Evolutionary conservation across 2,329 filamentous ascomycete species (phyloP).

Genomic region (Alternaria ethzedia): DNA sequence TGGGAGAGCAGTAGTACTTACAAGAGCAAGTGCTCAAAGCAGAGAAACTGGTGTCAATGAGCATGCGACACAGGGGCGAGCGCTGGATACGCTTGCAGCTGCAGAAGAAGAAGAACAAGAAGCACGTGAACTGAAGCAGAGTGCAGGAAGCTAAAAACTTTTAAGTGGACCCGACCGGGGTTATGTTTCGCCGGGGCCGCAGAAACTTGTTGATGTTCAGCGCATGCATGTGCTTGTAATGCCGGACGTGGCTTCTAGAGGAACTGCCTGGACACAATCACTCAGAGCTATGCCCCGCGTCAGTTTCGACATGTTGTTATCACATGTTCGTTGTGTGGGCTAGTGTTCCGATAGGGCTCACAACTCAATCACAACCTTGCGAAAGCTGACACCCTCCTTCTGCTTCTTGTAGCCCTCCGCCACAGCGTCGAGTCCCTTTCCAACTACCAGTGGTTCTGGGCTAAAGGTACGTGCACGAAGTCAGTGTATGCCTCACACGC

Average conservation of each 20-base stretch:
- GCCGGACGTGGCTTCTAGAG: neutral
- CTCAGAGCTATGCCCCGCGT: neutral
- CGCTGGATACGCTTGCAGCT: neutral
- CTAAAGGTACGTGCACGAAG: neutral
- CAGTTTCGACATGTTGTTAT: neutral
- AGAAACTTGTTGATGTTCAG: neutral
- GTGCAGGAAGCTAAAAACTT: conserved; percentile 12
- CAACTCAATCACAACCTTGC: conserved; percentile 41
- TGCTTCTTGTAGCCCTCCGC: conserved; percentile 37
- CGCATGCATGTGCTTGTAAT: neutral
- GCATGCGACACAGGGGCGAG: neutral
- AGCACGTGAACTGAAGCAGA: neutral
- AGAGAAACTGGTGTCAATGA: neutral
- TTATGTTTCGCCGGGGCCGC: conserved; percentile 7
- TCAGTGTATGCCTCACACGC: neutral
- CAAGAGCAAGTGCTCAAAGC: neutral
- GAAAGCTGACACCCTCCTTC: conserved; percentile 42
- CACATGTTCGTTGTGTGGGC: neutral
- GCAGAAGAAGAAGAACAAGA: neutral
- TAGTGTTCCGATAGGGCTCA: neutral
- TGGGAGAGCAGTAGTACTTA: conserved; percentile 1
- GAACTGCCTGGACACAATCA: neutral
- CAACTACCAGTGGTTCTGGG: conserved; percentile 38
- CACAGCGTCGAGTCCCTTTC: conserved; percentile 35
- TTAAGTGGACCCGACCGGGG: conserved; percentile 1